A percentile compares a stretch with the other conserved stretches of the same genome.
Conservation (phyloP, 2,329 filamentous ascomycete species). For the Clonostachys sp. region DNA sequence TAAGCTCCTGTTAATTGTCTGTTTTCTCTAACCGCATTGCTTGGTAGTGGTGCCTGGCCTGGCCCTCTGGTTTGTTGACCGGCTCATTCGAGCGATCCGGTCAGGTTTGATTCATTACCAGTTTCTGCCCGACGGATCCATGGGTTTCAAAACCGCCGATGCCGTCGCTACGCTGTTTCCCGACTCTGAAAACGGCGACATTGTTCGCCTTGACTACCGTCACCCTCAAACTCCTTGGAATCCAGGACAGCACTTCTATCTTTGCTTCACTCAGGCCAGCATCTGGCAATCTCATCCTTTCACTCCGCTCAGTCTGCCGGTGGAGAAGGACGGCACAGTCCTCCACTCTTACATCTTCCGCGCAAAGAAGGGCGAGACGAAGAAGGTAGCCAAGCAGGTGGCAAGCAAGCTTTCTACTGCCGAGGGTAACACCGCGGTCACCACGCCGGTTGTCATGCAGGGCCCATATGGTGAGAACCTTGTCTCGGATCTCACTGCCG, state of each 20-base stretch:
- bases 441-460: slow-evolving; percentile 53
- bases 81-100: slow-evolving; percentile 46
- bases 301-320: slow-evolving; percentile 53
- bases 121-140: neutral
- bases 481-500: slow-evolving; percentile 22
- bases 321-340: slow-evolving; percentile 28
- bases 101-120: slow-evolving; percentile 34
- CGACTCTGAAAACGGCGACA: slow-evolving; percentile 51
- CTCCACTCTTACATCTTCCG: slow-evolving; percentile 53
- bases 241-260: slow-evolving; percentile 66
- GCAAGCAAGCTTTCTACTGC: slow-evolving; percentile 8
- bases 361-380: slow-evolving; percentile 55
- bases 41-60: slow-evolving; percentile 35
- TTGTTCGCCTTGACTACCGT: slow-evolving; percentile 62
- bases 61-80: slow-evolving; percentile 55
- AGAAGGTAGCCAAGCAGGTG: slow-evolving; percentile 42
- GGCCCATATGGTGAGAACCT: slow-evolving; percentile 58
- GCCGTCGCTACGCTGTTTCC: slow-evolving; percentile 39
- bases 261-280: slow-evolving; percentile 61
- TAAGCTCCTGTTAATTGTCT: slow-evolving; percentile 18
- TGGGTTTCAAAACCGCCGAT: slow-evolving; percentile 5
- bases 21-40: no score
- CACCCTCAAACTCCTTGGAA: slow-evolving; percentile 58
- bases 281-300: slow-evolving; percentile 73
- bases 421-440: slow-evolving; percentile 8